Percentiles rank a stretch among this genome's conserved stretches.
Conservation (phyloP, 371 early-diverging fungal species). For the Sporodiniella umbellata region DNA sequence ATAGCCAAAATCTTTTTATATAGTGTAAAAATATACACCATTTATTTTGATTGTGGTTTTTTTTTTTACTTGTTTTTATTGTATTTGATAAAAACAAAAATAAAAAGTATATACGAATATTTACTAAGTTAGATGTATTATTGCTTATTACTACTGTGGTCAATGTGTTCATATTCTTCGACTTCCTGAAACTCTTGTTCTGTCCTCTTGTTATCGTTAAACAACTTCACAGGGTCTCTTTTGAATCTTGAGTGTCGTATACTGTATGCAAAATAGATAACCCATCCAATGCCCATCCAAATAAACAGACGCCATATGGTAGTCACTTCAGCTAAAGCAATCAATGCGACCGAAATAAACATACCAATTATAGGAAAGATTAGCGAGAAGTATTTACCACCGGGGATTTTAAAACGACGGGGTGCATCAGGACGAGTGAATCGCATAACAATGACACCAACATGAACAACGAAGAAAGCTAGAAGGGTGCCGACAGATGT, state of each 20-base stretch:
- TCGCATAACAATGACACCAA: constrained; percentile 75
- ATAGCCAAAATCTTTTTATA: too few relatives aligned
- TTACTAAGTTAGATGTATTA: too few relatives aligned
- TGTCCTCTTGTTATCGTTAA: too few relatives aligned
- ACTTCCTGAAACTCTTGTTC: too few relatives aligned
- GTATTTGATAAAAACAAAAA: too few relatives aligned
- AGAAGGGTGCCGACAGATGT: constrained; percentile 84
- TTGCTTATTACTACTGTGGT: too few relatives aligned
- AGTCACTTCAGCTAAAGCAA: constrained; percentile 59
- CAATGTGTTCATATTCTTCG: too few relatives aligned
- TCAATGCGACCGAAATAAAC: constrained; percentile 53
- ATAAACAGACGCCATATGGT: constrained; percentile 57
- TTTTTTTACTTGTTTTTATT: too few relatives aligned
- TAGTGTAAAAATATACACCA: too few relatives aligned
- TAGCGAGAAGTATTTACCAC: constrained; percentile 45
- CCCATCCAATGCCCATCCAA: constrained; percentile 72
- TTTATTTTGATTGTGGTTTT: too few relatives aligned
- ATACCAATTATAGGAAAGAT: constrained; percentile 65
- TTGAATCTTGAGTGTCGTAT: constrained; percentile 56
- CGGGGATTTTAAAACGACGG: constrained; percentile 79
- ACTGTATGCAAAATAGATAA: constrained; percentile 69
- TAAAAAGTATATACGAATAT: too few relatives aligned
- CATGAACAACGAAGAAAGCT: constrained; percentile 82
- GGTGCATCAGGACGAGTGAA: constrained; percentile 69
- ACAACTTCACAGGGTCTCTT: constrained; percentile 34